Percentiles rank a stretch among this genome's conserved stretches.
These are phyloP conservation scores for Saturnispora gosingensis DNA, from an alignment of 805 yeast genomes.

Conservation along the genomic window DNA sequence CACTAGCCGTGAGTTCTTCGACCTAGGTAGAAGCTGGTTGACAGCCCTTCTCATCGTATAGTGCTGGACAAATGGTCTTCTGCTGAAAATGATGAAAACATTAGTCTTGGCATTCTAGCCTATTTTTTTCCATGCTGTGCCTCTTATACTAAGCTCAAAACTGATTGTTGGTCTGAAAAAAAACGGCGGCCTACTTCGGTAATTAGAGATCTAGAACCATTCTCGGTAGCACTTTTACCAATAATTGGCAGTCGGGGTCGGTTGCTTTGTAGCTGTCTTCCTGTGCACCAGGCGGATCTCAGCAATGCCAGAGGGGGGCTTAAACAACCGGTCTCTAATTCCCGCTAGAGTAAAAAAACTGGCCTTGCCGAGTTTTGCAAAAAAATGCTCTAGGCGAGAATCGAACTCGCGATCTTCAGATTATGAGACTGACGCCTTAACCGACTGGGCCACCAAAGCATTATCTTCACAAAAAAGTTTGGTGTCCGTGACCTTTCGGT, in stretches of 20 bases:
- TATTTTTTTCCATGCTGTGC: neutral
- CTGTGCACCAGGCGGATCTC: too few species aligned
- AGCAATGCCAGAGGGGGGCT: too few species aligned
- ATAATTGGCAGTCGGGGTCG: too few species aligned
- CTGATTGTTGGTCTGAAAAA: neutral
- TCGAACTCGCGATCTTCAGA: constrained; percentile 31
- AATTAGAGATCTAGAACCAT: neutral
- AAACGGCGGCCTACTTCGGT: neutral
- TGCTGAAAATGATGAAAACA: neutral
- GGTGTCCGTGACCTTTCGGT: too few species aligned
- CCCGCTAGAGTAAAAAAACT: too few species aligned
- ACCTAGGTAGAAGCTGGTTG: constrained; percentile 33
- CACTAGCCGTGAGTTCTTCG: constrained; percentile 13
- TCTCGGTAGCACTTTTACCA: neutral
- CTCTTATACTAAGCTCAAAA: neutral
- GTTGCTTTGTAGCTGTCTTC: neutral
- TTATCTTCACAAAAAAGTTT: neutral
- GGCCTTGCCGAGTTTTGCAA: neutral
- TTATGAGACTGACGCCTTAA: constrained; percentile 31
- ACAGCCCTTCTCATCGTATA: constrained; percentile 41
- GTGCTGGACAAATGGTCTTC: neutral
- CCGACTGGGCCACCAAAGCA: constrained; percentile 30
- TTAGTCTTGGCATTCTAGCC: constrained; percentile 4
- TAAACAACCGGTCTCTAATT: too few species aligned
- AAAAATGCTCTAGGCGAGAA: constrained; percentile 28